Conservation (phyloP, 371 early-diverging fungal species). For the Funneliformis caledonium region DNA sequence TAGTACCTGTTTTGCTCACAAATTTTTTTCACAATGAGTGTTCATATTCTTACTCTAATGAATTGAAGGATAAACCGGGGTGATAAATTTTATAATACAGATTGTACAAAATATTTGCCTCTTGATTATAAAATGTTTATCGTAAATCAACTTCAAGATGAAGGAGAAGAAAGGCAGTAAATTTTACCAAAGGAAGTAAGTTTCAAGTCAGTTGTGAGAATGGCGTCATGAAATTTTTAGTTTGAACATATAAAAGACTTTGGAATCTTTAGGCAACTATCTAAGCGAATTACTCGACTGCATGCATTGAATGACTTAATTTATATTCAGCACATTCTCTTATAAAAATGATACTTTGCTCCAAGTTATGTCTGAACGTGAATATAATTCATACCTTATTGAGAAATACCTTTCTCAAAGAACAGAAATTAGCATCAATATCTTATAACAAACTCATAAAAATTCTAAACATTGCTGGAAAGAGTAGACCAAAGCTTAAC, state of each 20-base stretch:
- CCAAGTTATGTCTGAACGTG: neutral
- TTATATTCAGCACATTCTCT: neutral
- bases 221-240: neutral
- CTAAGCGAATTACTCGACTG: neutral
- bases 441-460: neutral
- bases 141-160: neutral
- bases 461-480: neutral
- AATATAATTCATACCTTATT: neutral
- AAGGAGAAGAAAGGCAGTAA: neutral
- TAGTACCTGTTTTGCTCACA: slow-evolving; percentile 7
- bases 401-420: neutral
- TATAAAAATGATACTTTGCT: neutral
- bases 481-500: neutral
- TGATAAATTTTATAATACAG: slow-evolving; percentile 9
- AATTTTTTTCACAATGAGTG: neutral
- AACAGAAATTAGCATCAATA: neutral
- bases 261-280: neutral
- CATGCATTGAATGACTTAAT: slow-evolving; percentile 7
- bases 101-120: slow-evolving; percentile 5
- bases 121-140: slow-evolving; percentile 9
- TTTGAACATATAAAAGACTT: neutral
- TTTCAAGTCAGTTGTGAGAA: neutral
- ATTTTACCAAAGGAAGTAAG: slow-evolving; percentile 19
- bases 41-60: neutral
- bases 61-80: neutral